Conservation (phyloP, 2,329 filamentous ascomycete species). For the Pseudogymnoascus sp. region DNA sequence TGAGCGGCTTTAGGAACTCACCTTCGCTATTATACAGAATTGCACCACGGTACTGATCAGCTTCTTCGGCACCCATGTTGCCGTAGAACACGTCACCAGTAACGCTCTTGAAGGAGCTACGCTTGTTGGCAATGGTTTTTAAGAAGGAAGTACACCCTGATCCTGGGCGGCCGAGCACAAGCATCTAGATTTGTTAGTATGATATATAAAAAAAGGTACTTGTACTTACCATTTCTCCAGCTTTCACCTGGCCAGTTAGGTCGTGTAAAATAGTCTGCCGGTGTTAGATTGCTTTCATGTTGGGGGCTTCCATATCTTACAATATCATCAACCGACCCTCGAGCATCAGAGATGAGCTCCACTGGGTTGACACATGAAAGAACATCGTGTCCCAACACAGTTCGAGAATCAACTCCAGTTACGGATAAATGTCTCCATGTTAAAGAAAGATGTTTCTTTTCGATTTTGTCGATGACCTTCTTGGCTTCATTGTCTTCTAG, state of each 20-base stretch:
- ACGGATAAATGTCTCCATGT: conserved; percentile 10
- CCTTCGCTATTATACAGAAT: conserved; percentile 50
- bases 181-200: conserved; percentile 59
- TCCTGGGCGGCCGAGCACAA: conserved; percentile 62
- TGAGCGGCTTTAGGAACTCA: conserved; percentile 52
- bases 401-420: conserved; percentile 10
- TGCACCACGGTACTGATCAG: conserved; percentile 44
- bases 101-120: conserved; percentile 50
- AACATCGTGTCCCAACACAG: conserved; percentile 11
- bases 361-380: conserved; percentile 11
- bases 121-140: conserved; percentile 59
- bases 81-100: conserved; percentile 53
- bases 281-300: background rate
- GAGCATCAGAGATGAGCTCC: background rate
- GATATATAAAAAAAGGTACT: conserved; percentile 37
- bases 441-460: conserved; percentile 11
- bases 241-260: conserved; percentile 11
- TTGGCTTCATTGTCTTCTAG: conserved; percentile 10
- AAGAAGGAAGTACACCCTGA: conserved; percentile 65
- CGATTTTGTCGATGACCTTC: background rate
- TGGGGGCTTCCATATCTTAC: background rate
- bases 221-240: conserved; percentile 13
- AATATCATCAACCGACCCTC: background rate
- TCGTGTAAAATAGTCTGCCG: conserved; percentile 10
- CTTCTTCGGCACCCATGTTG: conserved; percentile 34